These are phyloP conservation scores for Fraxinus albicans DNA, from an alignment of 305 asterid species.

Conservation along the genomic window DNA sequence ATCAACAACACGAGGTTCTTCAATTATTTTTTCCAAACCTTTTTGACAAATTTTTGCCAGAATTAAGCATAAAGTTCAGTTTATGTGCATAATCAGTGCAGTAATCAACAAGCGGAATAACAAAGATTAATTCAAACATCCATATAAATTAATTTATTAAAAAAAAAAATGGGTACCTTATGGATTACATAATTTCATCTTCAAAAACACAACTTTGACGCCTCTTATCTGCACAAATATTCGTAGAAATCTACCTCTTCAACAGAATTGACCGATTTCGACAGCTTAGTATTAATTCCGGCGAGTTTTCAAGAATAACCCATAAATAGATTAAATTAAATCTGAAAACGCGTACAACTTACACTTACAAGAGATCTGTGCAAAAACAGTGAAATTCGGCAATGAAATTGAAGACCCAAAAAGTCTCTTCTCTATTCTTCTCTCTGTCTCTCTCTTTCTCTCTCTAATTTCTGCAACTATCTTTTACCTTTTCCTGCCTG, in stretches of 20 bases:
- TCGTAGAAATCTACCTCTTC: constrained; percentile 1
- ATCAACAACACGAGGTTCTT: not conserved
- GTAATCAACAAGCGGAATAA: not conserved
- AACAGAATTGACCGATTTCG: constrained; percentile 23
- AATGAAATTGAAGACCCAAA: constrained; percentile 28
- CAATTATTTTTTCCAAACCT: not conserved
- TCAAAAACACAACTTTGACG: constrained; percentile 3
- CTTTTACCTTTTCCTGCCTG: constrained; percentile 26
- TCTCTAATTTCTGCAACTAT: constrained; percentile 21
- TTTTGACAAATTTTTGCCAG: not conserved
- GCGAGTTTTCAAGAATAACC: constrained; percentile 4
- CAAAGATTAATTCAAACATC: not conserved
- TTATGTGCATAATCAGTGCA: not conserved
- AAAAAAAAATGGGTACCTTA: constrained; percentile 21
- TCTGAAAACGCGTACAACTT: constrained; percentile 15
- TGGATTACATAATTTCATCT: constrained; percentile 29
- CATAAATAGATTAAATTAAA: constrained; percentile 14
- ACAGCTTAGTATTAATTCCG: not conserved
- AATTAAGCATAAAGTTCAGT: not conserved
- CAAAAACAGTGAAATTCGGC: constrained; percentile 16
- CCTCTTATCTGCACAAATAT: constrained; percentile 7
- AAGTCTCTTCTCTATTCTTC: constrained; percentile 16
- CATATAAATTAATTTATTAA: not conserved
- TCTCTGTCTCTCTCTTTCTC: constrained; percentile 19
- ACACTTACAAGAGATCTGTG: constrained; percentile 29